Base-by-base conservation (phyloP, 2,329 filamentous ascomycete genomes). In the Chrysoporthe austroafricana region DNA sequence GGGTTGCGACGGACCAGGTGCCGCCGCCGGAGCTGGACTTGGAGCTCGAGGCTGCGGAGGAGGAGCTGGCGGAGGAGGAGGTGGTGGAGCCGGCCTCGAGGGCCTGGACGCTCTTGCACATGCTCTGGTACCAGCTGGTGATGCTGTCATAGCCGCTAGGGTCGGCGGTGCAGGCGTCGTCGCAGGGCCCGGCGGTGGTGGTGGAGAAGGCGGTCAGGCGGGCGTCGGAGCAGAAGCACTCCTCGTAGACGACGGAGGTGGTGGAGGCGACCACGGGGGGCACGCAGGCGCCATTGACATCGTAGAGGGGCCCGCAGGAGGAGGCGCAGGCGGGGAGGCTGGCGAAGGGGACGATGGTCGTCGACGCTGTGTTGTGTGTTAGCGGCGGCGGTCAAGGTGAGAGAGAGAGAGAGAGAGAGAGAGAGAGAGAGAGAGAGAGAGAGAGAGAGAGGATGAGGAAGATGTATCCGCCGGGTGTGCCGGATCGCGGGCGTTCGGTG, bases 151-250 rank as follows among this genome's bases (percentile, higher is more conserved):
- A 79, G 59, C 87, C 87, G 59, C 77, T 76, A 0, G 83, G 73
- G 3, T 81, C 76, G 8, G 78, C 80, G 14, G 82, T 78, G 74
- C 91, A 93, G 32, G 81, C 82, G 18, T 79, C 73, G 68, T 88
- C 85, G 79, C 92, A 94, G 16, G 92, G 84, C 4, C 86, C 86
- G 4, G 82, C 79, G 4, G 85, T 82, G 44, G 83, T 85, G 13
- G 81, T 79, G 43, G 86, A 85, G 66, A 93, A 88, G 9, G 83
- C 77, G 4, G 83, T 79, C 2, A 96, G 83, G 32, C 84, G 80
- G 14, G 82, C 71, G 62, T 90, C 88, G 73, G 84, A 80, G 80
- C 93, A 97, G 80, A 96, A 94, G 79, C 93, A 96, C 46, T 83
- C 82, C 63, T 87, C 82, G 76, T 91, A 92, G 56, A 82, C 85